phyloP scores from a whole-genome alignment of 1,284 basidiomycete species.

The Fereydounia khargensis region DNA sequence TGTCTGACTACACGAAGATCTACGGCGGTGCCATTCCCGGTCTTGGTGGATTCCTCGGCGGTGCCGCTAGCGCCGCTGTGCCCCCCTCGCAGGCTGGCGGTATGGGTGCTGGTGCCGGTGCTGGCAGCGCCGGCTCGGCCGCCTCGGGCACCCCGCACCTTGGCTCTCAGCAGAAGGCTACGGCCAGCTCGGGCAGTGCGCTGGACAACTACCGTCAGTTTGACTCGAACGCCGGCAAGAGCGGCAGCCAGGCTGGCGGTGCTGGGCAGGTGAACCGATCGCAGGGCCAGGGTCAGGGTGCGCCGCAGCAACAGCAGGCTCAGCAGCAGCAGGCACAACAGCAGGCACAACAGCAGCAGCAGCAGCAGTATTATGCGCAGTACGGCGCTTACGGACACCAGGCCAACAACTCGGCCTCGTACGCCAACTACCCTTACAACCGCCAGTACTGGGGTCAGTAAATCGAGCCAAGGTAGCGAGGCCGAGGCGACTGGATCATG shows the following conservation, averaged over 20 bases:
- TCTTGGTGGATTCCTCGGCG: conserved; percentile 39
- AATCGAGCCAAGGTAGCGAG: no score
- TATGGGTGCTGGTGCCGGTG: conserved; percentile 17
- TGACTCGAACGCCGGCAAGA: conserved; percentile 29
- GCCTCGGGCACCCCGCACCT: conserved; percentile 29
- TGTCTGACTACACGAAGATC: conserved; percentile 51
- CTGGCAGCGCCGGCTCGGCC: conserved; percentile 8
- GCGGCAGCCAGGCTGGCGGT: conserved; percentile 10
- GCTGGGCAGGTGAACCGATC: conserved; percentile 23
- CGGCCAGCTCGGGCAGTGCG: conserved; percentile 24
- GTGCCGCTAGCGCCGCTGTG: conserved; percentile 13
- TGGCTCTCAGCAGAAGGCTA: conserved; percentile 33
- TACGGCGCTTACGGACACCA: conserved; percentile 49
- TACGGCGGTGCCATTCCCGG: conserved; percentile 42
- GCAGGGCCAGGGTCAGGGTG: conserved; percentile 28
- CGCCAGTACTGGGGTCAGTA: conserved; percentile 54
- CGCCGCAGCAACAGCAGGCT: conserved; percentile 21
- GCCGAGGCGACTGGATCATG: no score
- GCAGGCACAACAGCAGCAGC: conserved; percentile 45
- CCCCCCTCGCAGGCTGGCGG: conserved; percentile 31
- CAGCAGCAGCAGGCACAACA: conserved; percentile 36
- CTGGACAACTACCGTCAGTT: conserved; percentile 37
- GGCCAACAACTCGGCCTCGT: conserved; percentile 37
- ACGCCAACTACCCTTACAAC: conserved; percentile 48
- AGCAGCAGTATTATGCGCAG: conserved; percentile 53